A percentile compares a stretch with the other conserved stretches of the same genome.
phyloP scores from a whole-genome alignment of 345 rosid genomes.

The Gossypium raimondii region DNA sequence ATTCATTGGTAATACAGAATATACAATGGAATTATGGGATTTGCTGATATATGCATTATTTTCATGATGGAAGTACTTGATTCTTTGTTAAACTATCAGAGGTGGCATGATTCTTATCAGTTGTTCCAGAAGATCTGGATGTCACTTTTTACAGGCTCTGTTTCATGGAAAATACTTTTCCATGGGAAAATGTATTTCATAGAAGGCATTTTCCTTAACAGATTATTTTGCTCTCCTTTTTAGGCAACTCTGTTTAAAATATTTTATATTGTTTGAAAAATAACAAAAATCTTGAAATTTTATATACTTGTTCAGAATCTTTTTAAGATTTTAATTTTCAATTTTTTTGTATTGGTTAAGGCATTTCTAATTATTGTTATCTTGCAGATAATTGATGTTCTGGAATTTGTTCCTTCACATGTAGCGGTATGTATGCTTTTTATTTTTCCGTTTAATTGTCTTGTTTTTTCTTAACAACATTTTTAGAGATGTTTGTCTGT shows the following conservation, averaged over 20 bases:
- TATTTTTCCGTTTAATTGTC: background rate
- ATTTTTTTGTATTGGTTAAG: background rate
- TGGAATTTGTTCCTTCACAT: conserved; percentile 82
- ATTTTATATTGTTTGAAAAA: background rate
- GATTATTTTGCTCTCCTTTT: background rate
- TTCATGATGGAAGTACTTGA: background rate
- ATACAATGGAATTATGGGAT: background rate
- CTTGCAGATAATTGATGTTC: conserved; percentile 84
- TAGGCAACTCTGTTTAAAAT: background rate
- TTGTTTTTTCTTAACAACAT: conserved; percentile 2
- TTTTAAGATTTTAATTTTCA: background rate
- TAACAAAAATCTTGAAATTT: background rate
- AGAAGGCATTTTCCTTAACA: background rate
- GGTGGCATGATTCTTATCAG: background rate
- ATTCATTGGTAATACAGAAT: background rate
- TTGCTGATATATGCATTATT: background rate
- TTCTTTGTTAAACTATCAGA: background rate
- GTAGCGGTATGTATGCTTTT: conserved; percentile 58
- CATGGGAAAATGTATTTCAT: background rate
- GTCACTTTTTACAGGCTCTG: background rate
- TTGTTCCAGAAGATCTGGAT: background rate
- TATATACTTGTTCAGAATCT: background rate
- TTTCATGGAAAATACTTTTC: background rate
- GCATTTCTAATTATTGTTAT: conserved; percentile 18
- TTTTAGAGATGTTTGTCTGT: background rate